Evolutionary conservation across 352 stramenopile species (phyloP), one percentile per base, ranked within the genome.

Genomic region (Phytophthora fragariaefolia): DNA sequence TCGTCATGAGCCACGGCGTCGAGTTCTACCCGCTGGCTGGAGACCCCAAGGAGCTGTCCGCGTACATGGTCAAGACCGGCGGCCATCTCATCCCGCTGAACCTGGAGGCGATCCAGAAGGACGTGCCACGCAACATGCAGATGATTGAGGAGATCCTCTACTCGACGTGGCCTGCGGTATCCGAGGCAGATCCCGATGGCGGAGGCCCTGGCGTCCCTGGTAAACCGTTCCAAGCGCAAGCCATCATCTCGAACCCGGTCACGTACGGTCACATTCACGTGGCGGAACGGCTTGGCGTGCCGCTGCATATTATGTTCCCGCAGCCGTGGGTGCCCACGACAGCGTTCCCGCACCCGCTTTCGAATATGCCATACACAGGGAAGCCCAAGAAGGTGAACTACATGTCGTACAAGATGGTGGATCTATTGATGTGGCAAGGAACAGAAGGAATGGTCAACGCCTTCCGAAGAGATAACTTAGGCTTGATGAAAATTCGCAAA

Each of bases 161-260:
- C 30, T 91, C 76, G 3, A 97, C 89, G 23, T 98, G 95, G 93
- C 91, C 89, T 1, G 94, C 92, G 1, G 91, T 93, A 20, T 85
- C 87, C 0, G 77, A 81, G 30, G 58, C 77, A 6, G 91, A 98
- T 57, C 92, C 93, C 0, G 77, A 97, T n/a, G 85, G 79, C 17
- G 63, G 74, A 34, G 83, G 80, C 1, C 65, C 66, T 2, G 79
- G 79, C 1, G 55, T 82, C 8, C 73, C 53, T 23, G 77, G 76
- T 13, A 65, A 73, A 38, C 75, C 87, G 0, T 98, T 98, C 63
- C 83, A 75, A 46, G 92, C 93, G 1, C 78, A 98, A 52, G 92
- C 91, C 3, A 97, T 98, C 28, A 98, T 98, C 70, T 91, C 91
- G n/a, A 98, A 98, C 53, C 94, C 95, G 2, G 91, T 97, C 2